Base-by-base conservation (phyloP, 73 alveolate genomes). In the Paramecium primaurelia region DNA sequence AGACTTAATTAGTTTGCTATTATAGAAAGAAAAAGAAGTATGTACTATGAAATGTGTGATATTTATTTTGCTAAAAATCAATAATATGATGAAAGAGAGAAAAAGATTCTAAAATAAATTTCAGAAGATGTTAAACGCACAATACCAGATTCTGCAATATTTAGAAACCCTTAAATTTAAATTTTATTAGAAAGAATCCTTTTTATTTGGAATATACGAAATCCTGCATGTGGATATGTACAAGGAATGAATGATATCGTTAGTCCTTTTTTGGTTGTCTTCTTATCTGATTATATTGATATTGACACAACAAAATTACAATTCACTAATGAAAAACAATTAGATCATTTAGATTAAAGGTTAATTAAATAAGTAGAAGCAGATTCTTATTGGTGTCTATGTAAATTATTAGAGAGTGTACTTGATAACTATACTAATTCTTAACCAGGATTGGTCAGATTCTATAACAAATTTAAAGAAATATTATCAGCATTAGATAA, bases 191-290 rank as follows among this genome's bases (percentile, higher is more conserved):
- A 89, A 34, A 89, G 91, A 51, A 89, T 89, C 25, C 59, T 89
- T 22, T 77, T 89, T 89, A 60, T 89, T 20, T 89, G 94, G 94
- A 83, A 83, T 28, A 47, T 89, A 47, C 36, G 94, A 60, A 77
- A 89, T 89, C 94, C 94, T 20, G 94, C 94, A 1, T 89, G 94
- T 47, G 94, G 94, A 2, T 89, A 89, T 71, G 94, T 89, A 9
- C 34, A 89, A 71, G 94, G 94, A 25, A 89, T 89, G 47, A 89
- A 89, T 71, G 94, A 89, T n/a, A 89, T 89, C 18, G 94, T 68
- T n/a, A 71, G 73, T 25, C 94, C 94, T 32, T 89, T 71, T 9
- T 51, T 89, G 26, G 14, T 89, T 10, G 91, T 71, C 4, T 89
- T 89, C 58, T 71, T 89, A 20, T 71, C 37, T 22, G 86, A 89